phyloP scores from a whole-genome alignment of 164 flowering plant genomes.

The Chimonanthus salicifolius region DNA sequence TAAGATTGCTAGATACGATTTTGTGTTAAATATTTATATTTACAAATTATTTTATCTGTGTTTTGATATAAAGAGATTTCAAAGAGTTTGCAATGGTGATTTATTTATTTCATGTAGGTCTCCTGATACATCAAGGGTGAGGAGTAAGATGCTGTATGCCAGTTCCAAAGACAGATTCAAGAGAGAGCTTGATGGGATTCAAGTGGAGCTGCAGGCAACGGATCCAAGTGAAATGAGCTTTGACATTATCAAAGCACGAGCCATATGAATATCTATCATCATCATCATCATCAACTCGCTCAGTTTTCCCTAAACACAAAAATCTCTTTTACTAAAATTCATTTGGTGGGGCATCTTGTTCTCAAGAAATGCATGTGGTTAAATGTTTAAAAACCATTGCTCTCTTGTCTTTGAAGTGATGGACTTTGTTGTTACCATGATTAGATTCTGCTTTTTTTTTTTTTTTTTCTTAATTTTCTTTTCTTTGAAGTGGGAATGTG shows the following conservation, averaged over 20 bases:
- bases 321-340: neutral
- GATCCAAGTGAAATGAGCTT: conserved; percentile 81
- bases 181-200: conserved; percentile 76
- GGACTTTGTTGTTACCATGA: neutral
- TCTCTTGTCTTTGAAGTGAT: neutral
- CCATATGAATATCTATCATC: conserved; percentile 6
- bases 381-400: neutral
- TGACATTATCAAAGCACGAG: conserved; percentile 57
- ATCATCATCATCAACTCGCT: neutral
- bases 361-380: neutral
- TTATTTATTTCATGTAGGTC: conserved; percentile 31
- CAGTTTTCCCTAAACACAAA: neutral
- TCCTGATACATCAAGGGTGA: conserved; percentile 63
- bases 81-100: too few relatives aligned
- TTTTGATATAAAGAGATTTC: too few relatives aligned
- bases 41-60: too few relatives aligned
- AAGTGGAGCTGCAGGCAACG: conserved; percentile 77
- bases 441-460: neutral
- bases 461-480: too few relatives aligned
- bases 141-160: conserved; percentile 76
- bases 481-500: neutral
- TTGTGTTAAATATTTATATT: too few relatives aligned
- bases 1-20: too few relatives aligned
- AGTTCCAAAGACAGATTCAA: conserved; percentile 86
- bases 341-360: neutral